Evolutionary conservation across 2,329 filamentous ascomycete genomes (phyloP), one percentile per base, ranked within the genome.

Genomic region (Pseudohalonectria lignicola): DNA sequence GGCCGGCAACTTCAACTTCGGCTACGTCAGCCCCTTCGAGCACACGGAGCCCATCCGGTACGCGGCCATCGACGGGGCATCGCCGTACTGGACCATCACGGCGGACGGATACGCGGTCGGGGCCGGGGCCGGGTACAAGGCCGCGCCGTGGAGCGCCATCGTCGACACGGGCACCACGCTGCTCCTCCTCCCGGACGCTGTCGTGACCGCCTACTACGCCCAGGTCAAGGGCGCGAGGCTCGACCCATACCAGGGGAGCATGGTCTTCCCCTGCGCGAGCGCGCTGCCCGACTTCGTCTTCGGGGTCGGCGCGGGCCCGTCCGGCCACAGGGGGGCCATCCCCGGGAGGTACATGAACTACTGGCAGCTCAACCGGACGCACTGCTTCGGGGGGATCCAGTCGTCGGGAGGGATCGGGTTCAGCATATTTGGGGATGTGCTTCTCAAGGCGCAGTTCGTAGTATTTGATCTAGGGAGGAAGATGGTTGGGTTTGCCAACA

Each of bases 51-150:
- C 53, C 21, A 65, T 79, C 47, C 59, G 56, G 43, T 79, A 73
- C 55, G 58, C 64, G 16, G 42, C 58, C 18, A 64, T 74, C 45
- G 61, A 69, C 53, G 63, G 52, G 45, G 57, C 53, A 42, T 55
- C 67, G 13, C 71, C 71, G 20, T 76, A 67, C 60, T 79, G 74
- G 74, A 59, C 66, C 40, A 74, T 76, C 42, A 67, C 72, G 42
- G 63, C 62, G 39, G 67, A 66, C 44, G 60, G 63, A 31, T 56
- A 64, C 41, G 59, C 64, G 32, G 60, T 72, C 45, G 64, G 53
- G 40, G 53, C 53, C 37, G 51, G 50, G 39, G 63, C 63, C 12
- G 63, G 60, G 48, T 71, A 69, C 64, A 52, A 61, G 36, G 60
- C 65, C 2, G 39, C 36, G 13, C 43, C 47, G 32, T 42, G 46